These are phyloP conservation scores for Termitomyces sp. DNA, from an alignment of 768 basidiomycete genomes.

Conservation along the genomic window DNA sequence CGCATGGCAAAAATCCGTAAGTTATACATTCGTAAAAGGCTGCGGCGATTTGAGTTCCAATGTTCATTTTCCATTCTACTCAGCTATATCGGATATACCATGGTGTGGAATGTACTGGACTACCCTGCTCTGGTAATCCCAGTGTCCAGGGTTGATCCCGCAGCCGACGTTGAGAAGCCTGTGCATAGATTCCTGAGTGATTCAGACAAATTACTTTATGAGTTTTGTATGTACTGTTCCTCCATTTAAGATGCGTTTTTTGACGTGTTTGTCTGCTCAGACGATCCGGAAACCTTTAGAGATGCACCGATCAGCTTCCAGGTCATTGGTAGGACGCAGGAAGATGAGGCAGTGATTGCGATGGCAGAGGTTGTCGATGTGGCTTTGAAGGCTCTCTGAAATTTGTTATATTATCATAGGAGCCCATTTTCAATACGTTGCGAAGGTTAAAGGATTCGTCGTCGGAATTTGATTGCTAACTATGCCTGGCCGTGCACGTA, in stretches of 20 bases:
- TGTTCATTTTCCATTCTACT: background rate
- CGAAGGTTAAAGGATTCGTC: too few relatives aligned
- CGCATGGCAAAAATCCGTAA: constrained; percentile 57
- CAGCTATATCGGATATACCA: constrained; percentile 49
- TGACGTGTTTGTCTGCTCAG: constrained; percentile 15
- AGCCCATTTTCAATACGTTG: background rate
- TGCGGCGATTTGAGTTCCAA: background rate
- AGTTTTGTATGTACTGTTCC: constrained; percentile 11
- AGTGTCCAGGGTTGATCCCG: constrained; percentile 52
- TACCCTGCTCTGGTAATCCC: constrained; percentile 60
- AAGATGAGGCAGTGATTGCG: constrained; percentile 70
- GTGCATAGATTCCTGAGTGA: background rate
- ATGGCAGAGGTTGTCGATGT: constrained; percentile 57
- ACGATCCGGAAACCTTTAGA: constrained; percentile 48
- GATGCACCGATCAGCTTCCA: constrained; percentile 63
- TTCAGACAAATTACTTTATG: background rate
- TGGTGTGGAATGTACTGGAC: constrained; percentile 61
- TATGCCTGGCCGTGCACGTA: too few relatives aligned
- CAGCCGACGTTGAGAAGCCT: constrained; percentile 38
- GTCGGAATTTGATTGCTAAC: too few relatives aligned
- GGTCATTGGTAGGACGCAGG: constrained; percentile 60
- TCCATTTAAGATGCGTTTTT: background rate
- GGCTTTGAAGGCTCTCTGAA: constrained; percentile 31
- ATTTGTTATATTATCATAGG: background rate
- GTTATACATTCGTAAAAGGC: constrained; percentile 8